phyloP scores from a whole-genome alignment of 2,329 filamentous ascomycete species.

The Penicillium paneum region DNA sequence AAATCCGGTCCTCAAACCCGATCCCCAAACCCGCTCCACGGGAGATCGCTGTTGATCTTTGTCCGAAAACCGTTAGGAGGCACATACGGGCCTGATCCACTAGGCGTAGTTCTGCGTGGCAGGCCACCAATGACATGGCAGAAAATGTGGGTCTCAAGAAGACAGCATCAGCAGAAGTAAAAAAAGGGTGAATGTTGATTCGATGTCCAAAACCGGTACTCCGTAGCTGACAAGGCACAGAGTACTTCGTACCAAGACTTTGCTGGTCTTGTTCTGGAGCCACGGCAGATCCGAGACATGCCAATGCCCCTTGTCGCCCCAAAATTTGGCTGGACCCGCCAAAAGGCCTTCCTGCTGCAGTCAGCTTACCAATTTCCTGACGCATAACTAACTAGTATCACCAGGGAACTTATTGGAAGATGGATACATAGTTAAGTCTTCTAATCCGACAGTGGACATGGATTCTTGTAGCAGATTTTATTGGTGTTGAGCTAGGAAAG shows the following conservation, averaged over 20 bases:
- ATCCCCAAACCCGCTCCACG: neutral
- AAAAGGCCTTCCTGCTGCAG: neutral
- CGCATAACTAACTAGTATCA: neutral
- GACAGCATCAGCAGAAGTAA: no score
- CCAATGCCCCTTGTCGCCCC: neutral
- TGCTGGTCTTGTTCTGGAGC: neutral
- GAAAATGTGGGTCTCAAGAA: neutral
- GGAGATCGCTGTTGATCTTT: neutral
- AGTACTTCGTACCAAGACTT: neutral
- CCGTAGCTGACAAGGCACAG: no score
- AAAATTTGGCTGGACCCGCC: neutral
- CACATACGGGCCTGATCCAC: no score
- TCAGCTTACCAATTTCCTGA: neutral
- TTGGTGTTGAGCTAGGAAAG: neutral
- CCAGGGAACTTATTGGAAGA: no score
- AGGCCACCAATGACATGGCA: neutral
- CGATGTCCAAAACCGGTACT: no score
- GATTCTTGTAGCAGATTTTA: neutral
- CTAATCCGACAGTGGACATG: neutral
- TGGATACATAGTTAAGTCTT: no score
- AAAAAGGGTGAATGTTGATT: no score
- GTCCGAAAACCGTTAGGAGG: neutral
- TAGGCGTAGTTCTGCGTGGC: no score
- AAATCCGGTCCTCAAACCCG: neutral
- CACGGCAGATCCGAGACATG: neutral